A percentile compares a stretch with the other conserved stretches of the same genome.
phyloP scores from a whole-genome alignment of 1,139 yeast species.

The Suhomyces coccinellae region DNA sequence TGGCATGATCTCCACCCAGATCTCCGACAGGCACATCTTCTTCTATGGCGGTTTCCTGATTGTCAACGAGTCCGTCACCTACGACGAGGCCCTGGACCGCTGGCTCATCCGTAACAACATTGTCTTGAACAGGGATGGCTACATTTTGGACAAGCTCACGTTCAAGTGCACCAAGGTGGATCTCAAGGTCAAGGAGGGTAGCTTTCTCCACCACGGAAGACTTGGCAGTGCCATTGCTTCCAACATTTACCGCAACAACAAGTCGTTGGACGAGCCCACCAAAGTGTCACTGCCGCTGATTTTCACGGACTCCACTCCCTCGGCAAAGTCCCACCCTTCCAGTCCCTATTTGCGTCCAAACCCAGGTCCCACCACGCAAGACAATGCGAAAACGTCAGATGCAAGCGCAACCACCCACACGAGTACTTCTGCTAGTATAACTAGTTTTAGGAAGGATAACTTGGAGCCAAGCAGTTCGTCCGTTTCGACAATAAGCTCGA shows the following conservation, averaged over 20 bases:
- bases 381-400: slow-evolving; percentile 5
- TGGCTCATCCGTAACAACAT: slow-evolving; percentile 42
- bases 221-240: slow-evolving; percentile 20
- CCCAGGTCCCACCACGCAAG: slow-evolving; percentile 3
- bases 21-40: slow-evolving; percentile 40
- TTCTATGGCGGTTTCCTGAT: slow-evolving; percentile 46
- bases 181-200: slow-evolving; percentile 21
- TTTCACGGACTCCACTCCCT: slow-evolving; percentile 6
- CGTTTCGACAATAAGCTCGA: slow-evolving; percentile 2
- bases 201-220: slow-evolving; percentile 12
- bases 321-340: slow-evolving; percentile 1
- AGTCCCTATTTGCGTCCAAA: slow-evolving; percentile 6
- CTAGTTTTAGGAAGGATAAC: not conserved
- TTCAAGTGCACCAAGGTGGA: slow-evolving; percentile 33
- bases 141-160: slow-evolving; percentile 35
- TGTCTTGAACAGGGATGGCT: slow-evolving; percentile 38
- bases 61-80: slow-evolving; percentile 24
- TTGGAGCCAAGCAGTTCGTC: not conserved
- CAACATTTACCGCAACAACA: slow-evolving; percentile 18
- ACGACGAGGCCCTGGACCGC: slow-evolving; percentile 27
- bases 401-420: slow-evolving; percentile 6
- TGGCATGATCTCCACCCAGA: slow-evolving; percentile 30
- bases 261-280: slow-evolving; percentile 10
- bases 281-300: slow-evolving; percentile 24
- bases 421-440: not conserved